Evolutionary conservation across 352 stramenopile genomes (phyloP).

Genomic region (Peronospora tabacina): DNA sequence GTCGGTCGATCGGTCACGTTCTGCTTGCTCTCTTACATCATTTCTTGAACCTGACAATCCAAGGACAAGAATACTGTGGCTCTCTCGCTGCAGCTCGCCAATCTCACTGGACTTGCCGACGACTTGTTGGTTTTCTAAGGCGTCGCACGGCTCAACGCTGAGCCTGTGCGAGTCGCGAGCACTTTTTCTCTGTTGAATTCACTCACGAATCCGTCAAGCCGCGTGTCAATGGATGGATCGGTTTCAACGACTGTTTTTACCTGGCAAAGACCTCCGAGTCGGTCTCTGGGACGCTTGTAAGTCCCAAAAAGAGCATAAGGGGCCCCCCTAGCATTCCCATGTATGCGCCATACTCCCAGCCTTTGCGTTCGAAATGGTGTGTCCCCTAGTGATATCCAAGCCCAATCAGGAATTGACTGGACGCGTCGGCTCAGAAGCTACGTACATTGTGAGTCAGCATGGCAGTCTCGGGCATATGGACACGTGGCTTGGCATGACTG

Average conservation of each 20-base stretch:
- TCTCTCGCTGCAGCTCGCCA: slow-evolving; percentile 37
- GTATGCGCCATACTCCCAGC: slow-evolving; percentile 79
- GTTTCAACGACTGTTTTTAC: slow-evolving; percentile 17
- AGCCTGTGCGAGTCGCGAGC: slow-evolving; percentile 44
- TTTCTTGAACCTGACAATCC: slow-evolving; percentile 9
- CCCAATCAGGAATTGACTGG: neutral
- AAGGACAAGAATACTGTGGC: slow-evolving; percentile 14
- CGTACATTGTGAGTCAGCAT: slow-evolving; percentile 85
- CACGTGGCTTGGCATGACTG: slow-evolving; percentile 40
- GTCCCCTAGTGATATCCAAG: slow-evolving; percentile 36
- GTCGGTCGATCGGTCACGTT: neutral
- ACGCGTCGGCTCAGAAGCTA: neutral
- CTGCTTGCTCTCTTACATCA: slow-evolving; percentile 3
- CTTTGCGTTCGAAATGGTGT: slow-evolving; percentile 72
- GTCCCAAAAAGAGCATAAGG: slow-evolving; percentile 64
- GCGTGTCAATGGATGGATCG: neutral
- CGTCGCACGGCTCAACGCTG: slow-evolving; percentile 39
- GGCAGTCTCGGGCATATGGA: slow-evolving; percentile 79
- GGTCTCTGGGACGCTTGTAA: slow-evolving; percentile 75
- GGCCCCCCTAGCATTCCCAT: slow-evolving; percentile 64
- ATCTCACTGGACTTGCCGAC: slow-evolving; percentile 38
- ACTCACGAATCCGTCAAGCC: neutral
- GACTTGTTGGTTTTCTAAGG: slow-evolving; percentile 35
- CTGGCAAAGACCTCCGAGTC: slow-evolving; percentile 77
- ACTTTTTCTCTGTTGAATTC: slow-evolving; percentile 42